phyloP scores from a whole-genome alignment of 2,329 filamentous ascomycete genomes.

The Trichoderma arundinaceum region DNA sequence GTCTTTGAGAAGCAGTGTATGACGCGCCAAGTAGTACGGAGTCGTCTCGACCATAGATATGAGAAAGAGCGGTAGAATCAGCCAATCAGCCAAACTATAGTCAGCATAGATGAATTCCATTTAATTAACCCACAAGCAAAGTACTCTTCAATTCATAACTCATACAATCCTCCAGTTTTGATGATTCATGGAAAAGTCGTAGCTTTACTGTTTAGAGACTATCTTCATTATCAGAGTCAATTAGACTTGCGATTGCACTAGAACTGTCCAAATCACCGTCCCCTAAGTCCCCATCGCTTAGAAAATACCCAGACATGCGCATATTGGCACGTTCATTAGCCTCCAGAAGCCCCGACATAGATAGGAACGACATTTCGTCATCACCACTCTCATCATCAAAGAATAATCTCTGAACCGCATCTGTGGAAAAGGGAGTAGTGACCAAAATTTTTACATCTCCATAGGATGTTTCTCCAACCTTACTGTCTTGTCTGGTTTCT shows the following conservation, averaged over 20 bases:
- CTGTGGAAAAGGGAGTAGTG: not conserved
- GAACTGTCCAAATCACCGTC: not conserved
- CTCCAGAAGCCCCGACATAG: not conserved
- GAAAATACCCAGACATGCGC: not conserved
- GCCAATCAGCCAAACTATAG: too few relatives aligned
- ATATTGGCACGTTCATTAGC: not conserved
- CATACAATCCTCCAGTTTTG: too few relatives aligned
- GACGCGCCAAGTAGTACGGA: too few relatives aligned
- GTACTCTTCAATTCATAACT: too few relatives aligned
- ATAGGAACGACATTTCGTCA: not conserved
- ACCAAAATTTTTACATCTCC: not conserved
- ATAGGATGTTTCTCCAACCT: not conserved
- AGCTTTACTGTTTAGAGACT: not conserved
- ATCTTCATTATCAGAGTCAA: not conserved
- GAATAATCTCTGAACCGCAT: constrained; percentile 2
- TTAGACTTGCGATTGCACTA: not conserved
- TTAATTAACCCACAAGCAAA: too few relatives aligned
- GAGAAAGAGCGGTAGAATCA: too few relatives aligned
- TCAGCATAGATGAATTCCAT: too few relatives aligned
- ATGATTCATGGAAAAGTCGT: too few relatives aligned
- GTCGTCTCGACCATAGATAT: too few relatives aligned
- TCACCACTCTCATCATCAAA: not conserved
- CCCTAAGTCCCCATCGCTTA: not conserved
- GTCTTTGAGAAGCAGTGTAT: too few relatives aligned
- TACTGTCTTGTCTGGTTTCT: too few relatives aligned